These are phyloP conservation scores for Stephanodiscus minutulus DNA, from an alignment of 108 stramenopile genomes.

Conservation along the genomic window DNA sequence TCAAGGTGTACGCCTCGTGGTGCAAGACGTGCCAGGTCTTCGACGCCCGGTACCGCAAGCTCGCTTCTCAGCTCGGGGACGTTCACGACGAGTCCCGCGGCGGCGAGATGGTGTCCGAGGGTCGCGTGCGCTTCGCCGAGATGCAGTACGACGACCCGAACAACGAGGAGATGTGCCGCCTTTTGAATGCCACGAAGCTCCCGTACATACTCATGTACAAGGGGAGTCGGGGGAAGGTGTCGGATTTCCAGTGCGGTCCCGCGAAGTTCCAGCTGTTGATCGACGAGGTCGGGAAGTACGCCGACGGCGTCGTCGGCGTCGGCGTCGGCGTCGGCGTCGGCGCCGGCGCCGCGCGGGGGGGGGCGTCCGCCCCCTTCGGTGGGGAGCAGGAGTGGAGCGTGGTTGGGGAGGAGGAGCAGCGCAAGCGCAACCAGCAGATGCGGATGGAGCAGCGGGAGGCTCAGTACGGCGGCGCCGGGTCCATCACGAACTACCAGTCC, in stretches of 20 bases:
- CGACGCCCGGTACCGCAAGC: slow-evolving; percentile 43
- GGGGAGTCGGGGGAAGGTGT: slow-evolving; percentile 39
- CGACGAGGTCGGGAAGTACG: slow-evolving; percentile 42
- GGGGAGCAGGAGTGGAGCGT: slow-evolving; percentile 51
- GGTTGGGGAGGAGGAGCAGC: slow-evolving; percentile 25
- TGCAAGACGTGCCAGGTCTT: slow-evolving; percentile 54
- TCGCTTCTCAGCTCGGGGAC: slow-evolving; percentile 50
- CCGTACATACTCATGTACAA: slow-evolving; percentile 54
- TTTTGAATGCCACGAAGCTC: slow-evolving; percentile 46
- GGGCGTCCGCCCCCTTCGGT: background rate
- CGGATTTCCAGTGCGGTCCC: slow-evolving; percentile 55
- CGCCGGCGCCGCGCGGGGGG: background rate
- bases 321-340: background rate
- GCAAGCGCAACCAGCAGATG: slow-evolving; percentile 19
- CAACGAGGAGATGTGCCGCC: slow-evolving; percentile 52
- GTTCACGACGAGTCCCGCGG: background rate
- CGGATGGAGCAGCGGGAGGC: slow-evolving; percentile 15
- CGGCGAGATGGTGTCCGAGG: slow-evolving; percentile 6
- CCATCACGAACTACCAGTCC: slow-evolving; percentile 13
- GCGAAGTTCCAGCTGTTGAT: slow-evolving; percentile 48
- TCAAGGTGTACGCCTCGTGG: slow-evolving; percentile 55
- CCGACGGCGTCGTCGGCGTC: slow-evolving; percentile 17
- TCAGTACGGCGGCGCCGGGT: slow-evolving; percentile 5
- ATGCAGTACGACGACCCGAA: slow-evolving; percentile 53
- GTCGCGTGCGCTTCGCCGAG: slow-evolving; percentile 49